These are phyloP conservation scores for Onygenales sp. DNA, from an alignment of 2,329 filamentous ascomycete genomes.

Conservation along the genomic window DNA sequence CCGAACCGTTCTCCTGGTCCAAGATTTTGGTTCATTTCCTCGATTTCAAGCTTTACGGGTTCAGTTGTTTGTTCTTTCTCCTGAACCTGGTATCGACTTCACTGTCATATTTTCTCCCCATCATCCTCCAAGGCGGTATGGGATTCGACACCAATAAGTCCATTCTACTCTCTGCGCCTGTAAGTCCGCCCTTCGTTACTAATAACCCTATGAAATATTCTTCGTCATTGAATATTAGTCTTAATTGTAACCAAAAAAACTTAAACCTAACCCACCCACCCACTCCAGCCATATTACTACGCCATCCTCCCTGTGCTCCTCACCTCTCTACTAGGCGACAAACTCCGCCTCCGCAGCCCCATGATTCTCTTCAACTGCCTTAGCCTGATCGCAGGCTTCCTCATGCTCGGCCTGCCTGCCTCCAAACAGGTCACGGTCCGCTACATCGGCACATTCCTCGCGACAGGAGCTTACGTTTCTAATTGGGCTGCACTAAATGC, in stretches of 20 bases:
- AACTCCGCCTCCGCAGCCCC: conserved; percentile 49
- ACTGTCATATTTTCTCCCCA: conserved; percentile 57
- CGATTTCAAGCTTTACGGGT: conserved; percentile 56
- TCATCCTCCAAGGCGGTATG: conserved; percentile 46
- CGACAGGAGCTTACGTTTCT: conserved; percentile 58
- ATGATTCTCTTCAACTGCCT: conserved; percentile 57
- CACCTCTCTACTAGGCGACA: conserved; percentile 55
- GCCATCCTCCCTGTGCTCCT: conserved; percentile 54
- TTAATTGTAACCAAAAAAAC: no score
- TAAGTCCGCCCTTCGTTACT: conserved; percentile 11
- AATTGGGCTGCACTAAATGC: conserved; percentile 61
- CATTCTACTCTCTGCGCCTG: conserved; percentile 55
- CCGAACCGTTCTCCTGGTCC: conserved; percentile 47
- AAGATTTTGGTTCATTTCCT: conserved; percentile 48
- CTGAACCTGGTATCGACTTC: conserved; percentile 58
- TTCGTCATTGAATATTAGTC: no score
- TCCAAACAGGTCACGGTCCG: conserved; percentile 48
- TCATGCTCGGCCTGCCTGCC: conserved; percentile 52
- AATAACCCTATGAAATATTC: background rate
- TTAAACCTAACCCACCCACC: background rate
- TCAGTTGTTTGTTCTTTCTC: conserved; percentile 56
- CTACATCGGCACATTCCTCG: conserved; percentile 56
- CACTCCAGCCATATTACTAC: conserved; percentile 53
- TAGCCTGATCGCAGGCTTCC: conserved; percentile 53
- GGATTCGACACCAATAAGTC: conserved; percentile 43